phyloP scores from a whole-genome alignment of 2,329 filamentous ascomycete genomes.

The Cladosporium sp. region DNA sequence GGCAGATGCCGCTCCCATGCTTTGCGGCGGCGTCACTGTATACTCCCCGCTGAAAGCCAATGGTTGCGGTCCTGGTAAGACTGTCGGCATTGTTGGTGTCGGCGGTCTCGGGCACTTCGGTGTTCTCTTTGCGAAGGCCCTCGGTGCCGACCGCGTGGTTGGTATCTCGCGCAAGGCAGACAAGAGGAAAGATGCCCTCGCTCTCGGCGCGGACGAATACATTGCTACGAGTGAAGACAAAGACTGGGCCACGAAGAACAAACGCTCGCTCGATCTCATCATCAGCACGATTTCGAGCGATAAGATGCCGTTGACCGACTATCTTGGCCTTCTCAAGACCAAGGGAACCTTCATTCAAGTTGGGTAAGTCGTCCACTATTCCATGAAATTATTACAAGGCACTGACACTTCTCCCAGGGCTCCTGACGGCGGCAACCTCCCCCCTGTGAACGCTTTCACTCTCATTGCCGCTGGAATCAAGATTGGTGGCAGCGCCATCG shows the following conservation, averaged over 20 bases:
- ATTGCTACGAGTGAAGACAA: constrained; percentile 59
- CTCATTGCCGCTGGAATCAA: constrained; percentile 58
- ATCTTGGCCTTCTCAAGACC: constrained; percentile 60
- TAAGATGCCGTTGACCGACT: constrained; percentile 64
- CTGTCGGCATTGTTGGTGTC: constrained; percentile 70
- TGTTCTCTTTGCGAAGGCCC: constrained; percentile 67
- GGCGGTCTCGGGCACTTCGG: constrained; percentile 71
- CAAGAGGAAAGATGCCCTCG: constrained; percentile 62
- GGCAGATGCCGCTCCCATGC: constrained; percentile 64
- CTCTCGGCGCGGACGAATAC: constrained; percentile 61
- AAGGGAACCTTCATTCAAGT: constrained; percentile 66
- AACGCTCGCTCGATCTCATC: constrained; percentile 57
- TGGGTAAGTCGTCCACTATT: constrained; percentile 38
- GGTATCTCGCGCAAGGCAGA: constrained; percentile 61
- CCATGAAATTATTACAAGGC: not conserved
- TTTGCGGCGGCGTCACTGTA: constrained; percentile 76
- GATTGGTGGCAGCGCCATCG: constrained; percentile 50
- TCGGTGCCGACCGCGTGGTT: constrained; percentile 67
- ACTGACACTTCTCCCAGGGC: constrained; percentile 27
- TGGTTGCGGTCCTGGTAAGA: constrained; percentile 68
- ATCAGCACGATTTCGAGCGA: constrained; percentile 58
- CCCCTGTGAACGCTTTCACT: constrained; percentile 57
- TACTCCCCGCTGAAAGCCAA: constrained; percentile 69
- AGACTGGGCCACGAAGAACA: constrained; percentile 61
- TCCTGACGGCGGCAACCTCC: constrained; percentile 57